Percentiles rank a stretch among this genome's conserved stretches.
Conservation (phyloP, 192 early-diverging fungal genomes). For the Podila minutissima region DNA sequence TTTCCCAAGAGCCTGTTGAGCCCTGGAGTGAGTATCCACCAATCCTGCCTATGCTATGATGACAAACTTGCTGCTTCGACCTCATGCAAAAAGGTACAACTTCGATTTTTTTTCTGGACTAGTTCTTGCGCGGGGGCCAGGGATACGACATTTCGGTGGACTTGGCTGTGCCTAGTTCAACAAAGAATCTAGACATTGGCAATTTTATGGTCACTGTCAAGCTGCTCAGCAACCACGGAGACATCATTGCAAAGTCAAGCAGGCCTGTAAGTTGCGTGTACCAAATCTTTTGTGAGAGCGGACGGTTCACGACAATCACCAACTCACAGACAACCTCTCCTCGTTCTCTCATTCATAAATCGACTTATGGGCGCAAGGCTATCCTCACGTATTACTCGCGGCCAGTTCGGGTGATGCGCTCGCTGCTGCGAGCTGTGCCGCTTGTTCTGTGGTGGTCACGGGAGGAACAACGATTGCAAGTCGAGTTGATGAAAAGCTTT, state of each 20-base stretch:
- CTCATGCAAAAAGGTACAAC: neutral
- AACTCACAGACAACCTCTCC: too few relatives aligned
- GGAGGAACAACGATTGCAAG: conserved; percentile 33
- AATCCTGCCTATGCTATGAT: neutral
- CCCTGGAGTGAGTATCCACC: neutral
- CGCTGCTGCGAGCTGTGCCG: conserved; percentile 40
- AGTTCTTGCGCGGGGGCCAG: conserved; percentile 38
- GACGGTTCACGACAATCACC: too few relatives aligned
- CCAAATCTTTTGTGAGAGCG: neutral
- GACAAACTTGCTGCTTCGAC: too few relatives aligned
- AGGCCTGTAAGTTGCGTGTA: conserved; percentile 46
- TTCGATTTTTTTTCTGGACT: too few relatives aligned
- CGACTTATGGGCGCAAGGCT: conserved; percentile 5
- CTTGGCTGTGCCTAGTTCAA: conserved; percentile 30
- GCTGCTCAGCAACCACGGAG: conserved; percentile 4
- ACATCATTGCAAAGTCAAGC: conserved; percentile 36
- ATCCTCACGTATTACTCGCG: conserved; percentile 43
- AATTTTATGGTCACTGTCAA: conserved; percentile 11
- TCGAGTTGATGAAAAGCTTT: conserved; percentile 36
- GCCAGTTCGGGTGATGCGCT: conserved; percentile 21
- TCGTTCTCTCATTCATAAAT: neutral
- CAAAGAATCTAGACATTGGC: conserved; percentile 28
- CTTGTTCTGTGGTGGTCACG: conserved; percentile 25
- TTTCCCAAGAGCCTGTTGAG: neutral
- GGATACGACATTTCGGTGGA: conserved; percentile 42